These are phyloP conservation scores for Neonectria coccinea DNA, from an alignment of 2,329 filamentous ascomycete species.

Conservation along the genomic window DNA sequence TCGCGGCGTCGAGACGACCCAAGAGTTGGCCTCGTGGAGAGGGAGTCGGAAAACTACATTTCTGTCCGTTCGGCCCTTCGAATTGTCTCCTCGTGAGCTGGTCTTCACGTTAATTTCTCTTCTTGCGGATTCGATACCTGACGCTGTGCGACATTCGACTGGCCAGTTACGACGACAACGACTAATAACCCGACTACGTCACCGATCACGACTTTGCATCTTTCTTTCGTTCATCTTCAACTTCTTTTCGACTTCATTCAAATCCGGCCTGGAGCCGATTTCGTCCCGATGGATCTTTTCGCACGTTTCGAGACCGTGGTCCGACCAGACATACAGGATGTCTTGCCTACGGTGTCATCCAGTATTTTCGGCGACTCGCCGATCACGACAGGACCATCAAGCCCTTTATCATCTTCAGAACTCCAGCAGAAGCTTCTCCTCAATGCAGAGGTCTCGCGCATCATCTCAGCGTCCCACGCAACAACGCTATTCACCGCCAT, in stretches of 20 bases:
- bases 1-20: conserved; percentile 27
- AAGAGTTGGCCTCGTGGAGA: conserved; percentile 3
- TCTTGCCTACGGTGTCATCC: not conserved
- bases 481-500: conserved; percentile 43
- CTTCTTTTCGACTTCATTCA: not conserved
- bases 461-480: conserved; percentile 38
- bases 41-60: not conserved
- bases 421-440: conserved; percentile 16
- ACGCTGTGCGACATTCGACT: not conserved
- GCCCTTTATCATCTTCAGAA: not conserved
- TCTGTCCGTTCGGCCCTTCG: not conserved
- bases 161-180: not conserved
- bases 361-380: not conserved
- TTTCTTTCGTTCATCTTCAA: not conserved
- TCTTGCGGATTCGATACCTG: not conserved
- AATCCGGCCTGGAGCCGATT: not conserved
- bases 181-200: not conserved
- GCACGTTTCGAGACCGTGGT: not conserved
- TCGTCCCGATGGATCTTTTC: not conserved
- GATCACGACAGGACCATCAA: not conserved
- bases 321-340: not conserved
- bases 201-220: not conserved
- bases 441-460: conserved; percentile 37
- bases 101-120: not conserved
- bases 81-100: not conserved